Evolutionary conservation across 306 rosid genomes (phyloP).

Genomic region (Corylus heterophylla): DNA sequence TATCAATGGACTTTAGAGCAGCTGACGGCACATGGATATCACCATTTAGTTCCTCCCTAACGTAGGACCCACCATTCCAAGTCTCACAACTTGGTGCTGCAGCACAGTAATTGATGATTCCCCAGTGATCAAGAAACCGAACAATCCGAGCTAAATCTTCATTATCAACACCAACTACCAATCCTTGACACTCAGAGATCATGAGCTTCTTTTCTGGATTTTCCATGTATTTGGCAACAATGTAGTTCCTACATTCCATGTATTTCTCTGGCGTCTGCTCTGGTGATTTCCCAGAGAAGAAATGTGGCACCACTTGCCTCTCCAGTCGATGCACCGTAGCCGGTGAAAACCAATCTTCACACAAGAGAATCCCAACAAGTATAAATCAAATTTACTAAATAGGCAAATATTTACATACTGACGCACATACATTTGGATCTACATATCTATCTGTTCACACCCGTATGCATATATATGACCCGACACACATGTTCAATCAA

Average conservation of each 20-base stretch:
- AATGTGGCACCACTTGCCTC: slow-evolving; percentile 98
- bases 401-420: neutral
- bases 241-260: slow-evolving; percentile 86
- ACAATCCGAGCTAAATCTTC: slow-evolving; percentile 81
- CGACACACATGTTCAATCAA: too few relatives aligned
- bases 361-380: slow-evolving; percentile 11
- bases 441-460: neutral
- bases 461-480: too few relatives aligned
- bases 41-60: slow-evolving; percentile 78
- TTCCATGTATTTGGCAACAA: slow-evolving; percentile 90
- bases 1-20: slow-evolving; percentile 82
- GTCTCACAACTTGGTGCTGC: slow-evolving; percentile 49
- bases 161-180: slow-evolving; percentile 51
- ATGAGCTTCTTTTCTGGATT: slow-evolving; percentile 64
- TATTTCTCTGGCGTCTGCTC: slow-evolving; percentile 82
- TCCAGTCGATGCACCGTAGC: slow-evolving; percentile 85
- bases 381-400: slow-evolving; percentile 18
- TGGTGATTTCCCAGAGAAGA: slow-evolving; percentile 74
- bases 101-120: slow-evolving; percentile 91
- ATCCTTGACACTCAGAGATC: slow-evolving; percentile 63
- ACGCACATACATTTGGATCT: neutral
- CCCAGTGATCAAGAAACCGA: slow-evolving; percentile 98
- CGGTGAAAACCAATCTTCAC: slow-evolving; percentile 97
- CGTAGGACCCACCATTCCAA: slow-evolving; percentile 48
- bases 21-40: slow-evolving; percentile 85